phyloP scores from a whole-genome alignment of 2,329 filamentous ascomycete species.

The Epichloe festucae region DNA sequence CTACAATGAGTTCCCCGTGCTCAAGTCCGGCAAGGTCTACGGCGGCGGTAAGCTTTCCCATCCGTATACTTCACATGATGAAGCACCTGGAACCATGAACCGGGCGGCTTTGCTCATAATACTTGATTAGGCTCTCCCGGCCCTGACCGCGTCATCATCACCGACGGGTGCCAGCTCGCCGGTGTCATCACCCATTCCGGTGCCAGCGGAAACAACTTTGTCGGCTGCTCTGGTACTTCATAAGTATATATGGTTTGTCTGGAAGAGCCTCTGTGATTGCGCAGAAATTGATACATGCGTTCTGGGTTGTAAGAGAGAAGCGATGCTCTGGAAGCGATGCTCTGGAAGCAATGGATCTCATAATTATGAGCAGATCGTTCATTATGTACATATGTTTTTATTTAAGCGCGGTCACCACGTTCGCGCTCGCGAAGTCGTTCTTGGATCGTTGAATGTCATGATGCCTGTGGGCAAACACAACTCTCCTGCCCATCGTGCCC shows the following conservation, averaged over 20 bases:
- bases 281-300: too few species aligned
- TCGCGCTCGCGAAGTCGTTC: too few species aligned
- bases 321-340: neutral
- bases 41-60: slow-evolving; percentile 18
- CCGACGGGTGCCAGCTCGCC: slow-evolving; percentile 39
- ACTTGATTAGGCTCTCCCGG: slow-evolving; percentile 33
- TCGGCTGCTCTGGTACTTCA: slow-evolving; percentile 36
- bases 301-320: neutral
- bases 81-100: neutral
- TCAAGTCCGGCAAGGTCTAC: slow-evolving; percentile 18
- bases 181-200: slow-evolving; percentile 60
- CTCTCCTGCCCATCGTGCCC: too few species aligned
- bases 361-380: neutral
- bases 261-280: too few species aligned
- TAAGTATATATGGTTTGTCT: neutral
- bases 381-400: neutral
- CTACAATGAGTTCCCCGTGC: slow-evolving; percentile 28
- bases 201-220: slow-evolving; percentile 54
- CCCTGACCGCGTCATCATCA: slow-evolving; percentile 52
- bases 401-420: neutral
- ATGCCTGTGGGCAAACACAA: too few species aligned
- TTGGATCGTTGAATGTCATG: too few species aligned
- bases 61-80: neutral
- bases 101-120: neutral
- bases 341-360: neutral